These are phyloP conservation scores for Populus pruinosa DNA, from an alignment of 345 rosid species.

Conservation along the genomic window DNA sequence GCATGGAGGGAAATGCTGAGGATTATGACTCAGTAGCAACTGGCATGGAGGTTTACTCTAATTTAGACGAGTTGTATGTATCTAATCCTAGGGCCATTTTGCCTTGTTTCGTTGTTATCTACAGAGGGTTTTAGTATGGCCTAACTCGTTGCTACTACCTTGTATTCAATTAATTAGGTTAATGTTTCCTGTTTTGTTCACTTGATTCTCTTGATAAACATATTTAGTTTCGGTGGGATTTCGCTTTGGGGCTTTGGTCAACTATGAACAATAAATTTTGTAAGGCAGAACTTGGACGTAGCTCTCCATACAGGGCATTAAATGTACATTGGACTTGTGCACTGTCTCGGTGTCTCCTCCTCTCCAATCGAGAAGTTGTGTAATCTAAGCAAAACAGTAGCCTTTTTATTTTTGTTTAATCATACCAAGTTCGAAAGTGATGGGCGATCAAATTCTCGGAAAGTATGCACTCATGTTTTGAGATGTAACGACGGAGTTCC, in stretches of 20 bases:
- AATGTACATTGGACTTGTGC: slow-evolving; percentile 27
- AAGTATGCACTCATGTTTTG: not conserved
- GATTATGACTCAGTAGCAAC: slow-evolving; percentile 62
- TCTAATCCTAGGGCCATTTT: slow-evolving; percentile 62
- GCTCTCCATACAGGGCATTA: slow-evolving; percentile 24
- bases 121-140: slow-evolving; percentile 37
- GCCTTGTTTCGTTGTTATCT: slow-evolving; percentile 84
- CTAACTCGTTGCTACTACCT: not conserved
- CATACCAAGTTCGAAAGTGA: not conserved
- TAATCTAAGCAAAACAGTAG: not conserved
- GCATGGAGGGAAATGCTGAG: slow-evolving; percentile 37
- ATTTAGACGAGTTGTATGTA: slow-evolving; percentile 63
- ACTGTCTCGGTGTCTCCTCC: not conserved
- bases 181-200: slow-evolving; percentile 9
- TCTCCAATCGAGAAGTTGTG: not conserved
- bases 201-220: not conserved
- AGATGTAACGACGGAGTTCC: not conserved
- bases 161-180: not conserved
- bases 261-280: slow-evolving; percentile 12
- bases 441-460: not conserved
- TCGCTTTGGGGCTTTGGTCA: not conserved
- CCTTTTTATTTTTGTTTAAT: not conserved
- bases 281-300: not conserved
- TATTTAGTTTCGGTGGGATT: not conserved
- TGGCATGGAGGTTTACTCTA: slow-evolving; percentile 51